These are phyloP conservation scores for Apiospora hydei DNA, from an alignment of 2,329 filamentous ascomycete species.

Conservation along the genomic window DNA sequence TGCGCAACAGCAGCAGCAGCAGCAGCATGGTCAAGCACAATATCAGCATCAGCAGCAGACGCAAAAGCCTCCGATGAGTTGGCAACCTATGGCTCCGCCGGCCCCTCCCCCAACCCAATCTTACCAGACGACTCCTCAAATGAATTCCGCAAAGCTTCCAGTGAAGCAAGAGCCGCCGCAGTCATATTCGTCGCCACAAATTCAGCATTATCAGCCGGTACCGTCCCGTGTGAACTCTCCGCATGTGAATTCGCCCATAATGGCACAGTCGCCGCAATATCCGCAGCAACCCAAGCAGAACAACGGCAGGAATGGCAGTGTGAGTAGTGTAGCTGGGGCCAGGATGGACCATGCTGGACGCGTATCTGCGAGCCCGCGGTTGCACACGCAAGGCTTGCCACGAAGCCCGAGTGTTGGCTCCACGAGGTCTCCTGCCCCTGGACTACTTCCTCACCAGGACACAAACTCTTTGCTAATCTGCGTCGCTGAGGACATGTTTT, in stretches of 20 bases:
- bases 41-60: conserved; percentile 26
- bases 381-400: conserved; percentile 37
- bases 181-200: background rate
- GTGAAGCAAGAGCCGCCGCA: background rate
- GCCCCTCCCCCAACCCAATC: conserved; percentile 30
- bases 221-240: conserved; percentile 27
- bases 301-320: conserved; percentile 34
- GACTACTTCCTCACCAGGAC: conserved; percentile 55
- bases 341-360: conserved; percentile 38
- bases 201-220: conserved; percentile 21
- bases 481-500: conserved; percentile 80
- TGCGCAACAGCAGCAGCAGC: conserved; percentile 27
- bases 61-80: conserved; percentile 35
- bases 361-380: conserved; percentile 42
- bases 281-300: conserved; percentile 35
- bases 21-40: conserved; percentile 29
- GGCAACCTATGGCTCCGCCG: conserved; percentile 39
- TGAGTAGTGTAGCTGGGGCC: conserved; percentile 26
- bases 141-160: conserved; percentile 27
- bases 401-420: conserved; percentile 45
- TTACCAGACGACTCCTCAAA: conserved; percentile 56
- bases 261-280: conserved; percentile 38
- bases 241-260: conserved; percentile 36
- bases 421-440: conserved; percentile 43
- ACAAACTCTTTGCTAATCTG: conserved; percentile 68